Evolutionary conservation across 2,329 filamentous ascomycete genomes (phyloP).

Genomic region (Lecanicillium sp.): DNA sequence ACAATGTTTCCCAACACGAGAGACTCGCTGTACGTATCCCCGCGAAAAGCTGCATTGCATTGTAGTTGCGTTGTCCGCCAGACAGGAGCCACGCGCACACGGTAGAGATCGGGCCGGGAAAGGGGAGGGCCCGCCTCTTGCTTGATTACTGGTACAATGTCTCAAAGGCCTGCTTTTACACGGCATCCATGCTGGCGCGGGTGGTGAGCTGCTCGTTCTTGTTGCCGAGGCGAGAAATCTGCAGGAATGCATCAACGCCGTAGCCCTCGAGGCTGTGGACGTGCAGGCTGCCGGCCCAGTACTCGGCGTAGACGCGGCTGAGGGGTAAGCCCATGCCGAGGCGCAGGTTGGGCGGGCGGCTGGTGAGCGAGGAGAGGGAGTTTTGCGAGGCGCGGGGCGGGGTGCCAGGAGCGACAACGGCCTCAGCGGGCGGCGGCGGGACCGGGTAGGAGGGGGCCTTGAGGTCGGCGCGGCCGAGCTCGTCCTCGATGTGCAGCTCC

Average conservation of each 20-base stretch:
- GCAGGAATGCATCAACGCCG: constrained; percentile 89
- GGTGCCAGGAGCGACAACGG: constrained; percentile 14
- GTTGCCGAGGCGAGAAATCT: constrained; percentile 94
- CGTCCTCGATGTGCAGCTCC: constrained; percentile 58
- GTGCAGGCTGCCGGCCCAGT: constrained; percentile 91
- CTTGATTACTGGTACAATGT: too few relatives aligned
- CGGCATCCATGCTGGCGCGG: constrained; percentile 69
- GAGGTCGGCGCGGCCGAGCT: constrained; percentile 35
- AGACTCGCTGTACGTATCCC: too few relatives aligned
- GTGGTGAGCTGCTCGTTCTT: constrained; percentile 92
- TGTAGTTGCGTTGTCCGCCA: too few relatives aligned
- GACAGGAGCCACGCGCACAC: too few relatives aligned
- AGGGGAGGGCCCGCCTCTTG: too few relatives aligned
- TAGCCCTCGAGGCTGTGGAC: constrained; percentile 92
- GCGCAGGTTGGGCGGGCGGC: constrained; percentile 76
- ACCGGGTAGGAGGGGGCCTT: constrained; percentile 32
- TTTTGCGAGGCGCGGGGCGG: constrained; percentile 35
- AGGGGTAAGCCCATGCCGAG: constrained; percentile 91
- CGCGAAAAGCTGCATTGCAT: too few relatives aligned
- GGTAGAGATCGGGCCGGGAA: too few relatives aligned
- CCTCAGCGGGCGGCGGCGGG: constrained; percentile 15
- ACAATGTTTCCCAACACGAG: too few relatives aligned
- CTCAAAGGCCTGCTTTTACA: constrained; percentile 38
- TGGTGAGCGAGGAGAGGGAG: constrained; percentile 74
- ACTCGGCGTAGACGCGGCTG: constrained; percentile 92